These are phyloP conservation scores for Candida methanosorbosa DNA, from an alignment of 805 yeast genomes.

Conservation along the genomic window DNA sequence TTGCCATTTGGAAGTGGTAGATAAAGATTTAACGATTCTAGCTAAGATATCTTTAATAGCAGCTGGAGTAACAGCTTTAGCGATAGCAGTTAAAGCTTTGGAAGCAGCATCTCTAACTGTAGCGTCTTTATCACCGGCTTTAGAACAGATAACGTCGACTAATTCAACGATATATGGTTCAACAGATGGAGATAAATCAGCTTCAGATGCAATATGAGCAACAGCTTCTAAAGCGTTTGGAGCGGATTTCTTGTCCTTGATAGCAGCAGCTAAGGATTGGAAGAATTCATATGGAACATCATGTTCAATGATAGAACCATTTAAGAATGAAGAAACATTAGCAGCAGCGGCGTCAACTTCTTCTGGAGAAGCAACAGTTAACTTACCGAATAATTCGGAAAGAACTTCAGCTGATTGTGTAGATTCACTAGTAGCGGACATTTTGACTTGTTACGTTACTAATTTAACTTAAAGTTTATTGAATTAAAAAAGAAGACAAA, in stretches of 20 bases:
- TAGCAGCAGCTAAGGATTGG: slow-evolving; percentile 62
- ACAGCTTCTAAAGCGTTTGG: slow-evolving; percentile 80
- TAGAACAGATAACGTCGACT: slow-evolving; percentile 59
- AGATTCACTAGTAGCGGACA: slow-evolving; percentile 41
- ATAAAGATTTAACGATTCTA: slow-evolving; percentile 58
- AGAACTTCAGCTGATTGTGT: slow-evolving; percentile 71
- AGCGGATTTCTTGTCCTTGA: slow-evolving; percentile 76
- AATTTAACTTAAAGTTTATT: background rate
- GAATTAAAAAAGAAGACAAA: slow-evolving; percentile 3
- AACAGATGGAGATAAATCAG: slow-evolving; percentile 79
- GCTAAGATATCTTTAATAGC: slow-evolving; percentile 90
- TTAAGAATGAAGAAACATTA: slow-evolving; percentile 86
- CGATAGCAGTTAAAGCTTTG: slow-evolving; percentile 67
- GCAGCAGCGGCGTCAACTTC: slow-evolving; percentile 79
- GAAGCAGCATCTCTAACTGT: slow-evolving; percentile 68
- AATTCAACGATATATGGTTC: slow-evolving; percentile 91
- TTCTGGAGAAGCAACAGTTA: slow-evolving; percentile 81
- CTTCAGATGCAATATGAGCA: slow-evolving; percentile 72
- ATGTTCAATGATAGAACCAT: slow-evolving; percentile 96
- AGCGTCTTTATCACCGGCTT: slow-evolving; percentile 86
- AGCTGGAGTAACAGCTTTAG: slow-evolving; percentile 81
- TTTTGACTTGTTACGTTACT: no score
- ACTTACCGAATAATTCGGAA: slow-evolving; percentile 86
- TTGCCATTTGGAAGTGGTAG: slow-evolving; percentile 87
- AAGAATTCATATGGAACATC: slow-evolving; percentile 92